phyloP scores from a whole-genome alignment of 169 alveolate species.

The Plasmodium inui region DNA sequence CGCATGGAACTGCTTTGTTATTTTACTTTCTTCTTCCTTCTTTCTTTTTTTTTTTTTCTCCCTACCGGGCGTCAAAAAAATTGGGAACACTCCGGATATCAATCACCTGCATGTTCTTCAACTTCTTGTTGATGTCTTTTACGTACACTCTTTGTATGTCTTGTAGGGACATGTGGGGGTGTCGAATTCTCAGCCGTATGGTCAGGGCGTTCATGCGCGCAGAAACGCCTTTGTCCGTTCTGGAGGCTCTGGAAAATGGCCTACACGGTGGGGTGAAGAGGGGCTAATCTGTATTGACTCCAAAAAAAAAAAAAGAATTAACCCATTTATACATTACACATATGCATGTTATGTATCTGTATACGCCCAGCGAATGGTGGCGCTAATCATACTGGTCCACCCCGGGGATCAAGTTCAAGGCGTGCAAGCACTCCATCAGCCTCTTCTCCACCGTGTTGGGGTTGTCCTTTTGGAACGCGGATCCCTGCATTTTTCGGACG shows the following conservation, averaged over 20 bases:
- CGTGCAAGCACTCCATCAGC: conserved; percentile 15
- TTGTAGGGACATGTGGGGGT: conserved; percentile 30
- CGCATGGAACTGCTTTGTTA: not conserved
- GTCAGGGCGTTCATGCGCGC: conserved; percentile 72
- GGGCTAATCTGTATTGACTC: not conserved
- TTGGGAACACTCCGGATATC: conserved; percentile 60
- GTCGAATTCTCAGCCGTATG: conserved; percentile 22
- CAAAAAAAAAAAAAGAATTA: not conserved
- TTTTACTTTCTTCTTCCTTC: not conserved
- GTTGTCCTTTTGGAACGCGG: conserved; percentile 72
- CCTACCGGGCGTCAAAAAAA: conserved; percentile 72
- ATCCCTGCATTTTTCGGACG: conserved; percentile 40
- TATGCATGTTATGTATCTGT: not conserved
- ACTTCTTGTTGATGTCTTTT: conserved; percentile 47
- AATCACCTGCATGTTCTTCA: conserved; percentile 47
- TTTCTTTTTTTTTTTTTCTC: not conserved
- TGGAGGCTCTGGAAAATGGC: conserved; percentile 62
- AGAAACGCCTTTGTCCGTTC: conserved; percentile 74
- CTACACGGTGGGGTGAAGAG: not conserved
- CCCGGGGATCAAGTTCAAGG: conserved; percentile 21
- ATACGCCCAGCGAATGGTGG: not conserved
- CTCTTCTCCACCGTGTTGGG: conserved; percentile 59
- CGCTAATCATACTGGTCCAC: not conserved
- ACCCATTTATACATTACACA: not conserved
- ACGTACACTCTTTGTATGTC: conserved; percentile 28